phyloP scores from a whole-genome alignment of 2,329 filamentous ascomycete genomes.

The Camillea tinctor region DNA sequence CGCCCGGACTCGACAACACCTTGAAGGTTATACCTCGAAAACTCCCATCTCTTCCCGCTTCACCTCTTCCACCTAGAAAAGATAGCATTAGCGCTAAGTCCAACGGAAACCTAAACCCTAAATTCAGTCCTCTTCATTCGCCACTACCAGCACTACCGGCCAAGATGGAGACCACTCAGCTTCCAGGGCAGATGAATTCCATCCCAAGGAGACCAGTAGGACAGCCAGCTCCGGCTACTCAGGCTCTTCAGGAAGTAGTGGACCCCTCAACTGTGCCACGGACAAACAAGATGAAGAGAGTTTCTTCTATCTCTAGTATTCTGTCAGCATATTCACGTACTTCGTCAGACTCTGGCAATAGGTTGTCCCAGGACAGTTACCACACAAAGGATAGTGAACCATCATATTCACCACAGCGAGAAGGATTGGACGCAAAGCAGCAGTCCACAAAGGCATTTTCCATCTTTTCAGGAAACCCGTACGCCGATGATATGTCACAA shows the following conservation, averaged over 20 bases:
- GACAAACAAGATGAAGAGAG: slow-evolving; percentile 37
- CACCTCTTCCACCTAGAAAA: slow-evolving; percentile 30
- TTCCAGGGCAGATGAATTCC: slow-evolving; percentile 27
- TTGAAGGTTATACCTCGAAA: slow-evolving; percentile 21
- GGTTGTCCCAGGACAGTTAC: slow-evolving; percentile 40
- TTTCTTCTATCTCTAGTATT: slow-evolving; percentile 53
- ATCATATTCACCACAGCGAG: slow-evolving; percentile 33
- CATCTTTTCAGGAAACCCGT: slow-evolving; percentile 24
- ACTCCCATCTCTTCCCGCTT: slow-evolving; percentile 22
- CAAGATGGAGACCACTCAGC: slow-evolving; percentile 21
- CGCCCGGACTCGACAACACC: slow-evolving; percentile 31
- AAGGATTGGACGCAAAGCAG: slow-evolving; percentile 20
- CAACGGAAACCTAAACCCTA: slow-evolving; percentile 22
- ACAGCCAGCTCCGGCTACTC: slow-evolving; percentile 1
- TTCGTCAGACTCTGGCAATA: slow-evolving; percentile 43
- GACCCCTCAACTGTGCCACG: slow-evolving; percentile 10
- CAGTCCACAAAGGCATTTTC: slow-evolving; percentile 23
- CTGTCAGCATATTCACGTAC: slow-evolving; percentile 54
- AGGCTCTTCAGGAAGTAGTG: slow-evolving; percentile 4
- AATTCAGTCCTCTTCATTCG: slow-evolving; percentile 27
- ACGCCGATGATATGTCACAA: slow-evolving; percentile 19
- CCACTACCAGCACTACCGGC: slow-evolving; percentile 33
- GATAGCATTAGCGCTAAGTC: slow-evolving; percentile 24
- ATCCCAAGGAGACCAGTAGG: slow-evolving; percentile 39
- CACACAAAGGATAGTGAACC: slow-evolving; percentile 37